These are phyloP conservation scores for Hymenotorrendiella dingleyae DNA, from an alignment of 2,329 filamentous ascomycete species.

Conservation along the genomic window DNA sequence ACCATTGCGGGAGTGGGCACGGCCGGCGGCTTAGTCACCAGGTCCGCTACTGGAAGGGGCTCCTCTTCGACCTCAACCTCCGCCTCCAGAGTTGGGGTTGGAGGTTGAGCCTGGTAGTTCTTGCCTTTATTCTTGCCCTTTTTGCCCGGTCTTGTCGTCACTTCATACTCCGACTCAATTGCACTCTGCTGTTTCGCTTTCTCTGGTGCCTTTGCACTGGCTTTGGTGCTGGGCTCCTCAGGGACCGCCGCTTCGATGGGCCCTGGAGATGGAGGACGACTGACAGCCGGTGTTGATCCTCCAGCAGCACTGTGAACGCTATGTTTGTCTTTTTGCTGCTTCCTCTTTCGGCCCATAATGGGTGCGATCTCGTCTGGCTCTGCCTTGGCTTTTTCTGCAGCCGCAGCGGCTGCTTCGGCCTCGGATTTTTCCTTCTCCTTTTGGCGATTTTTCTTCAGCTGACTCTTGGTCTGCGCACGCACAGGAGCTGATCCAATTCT, in stretches of 20 bases:
- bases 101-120: slow-evolving; percentile 13
- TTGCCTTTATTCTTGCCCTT: slow-evolving; percentile 22
- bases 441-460: slow-evolving; percentile 68
- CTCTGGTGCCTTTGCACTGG: slow-evolving; percentile 6
- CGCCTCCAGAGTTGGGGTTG: slow-evolving; percentile 14
- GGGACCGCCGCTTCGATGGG: slow-evolving; percentile 7
- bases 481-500: slow-evolving; percentile 65
- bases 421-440: slow-evolving; percentile 58
- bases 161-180: slow-evolving; percentile 13
- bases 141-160: slow-evolving; percentile 7
- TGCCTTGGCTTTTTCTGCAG: slow-evolving; percentile 32
- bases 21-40: slow-evolving; percentile 18
- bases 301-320: slow-evolving; percentile 27
- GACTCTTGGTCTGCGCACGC: slow-evolving; percentile 67
- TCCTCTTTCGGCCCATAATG: slow-evolving; percentile 76
- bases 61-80: slow-evolving; percentile 25
- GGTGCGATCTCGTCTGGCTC: slow-evolving; percentile 52
- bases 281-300: slow-evolving; percentile 24
- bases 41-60: slow-evolving; percentile 5
- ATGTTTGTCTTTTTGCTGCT: slow-evolving; percentile 68
- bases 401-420: slow-evolving; percentile 39
- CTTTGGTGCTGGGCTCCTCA: slow-evolving; percentile 8
- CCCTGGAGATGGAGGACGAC: slow-evolving; percentile 24
- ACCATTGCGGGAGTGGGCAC: slow-evolving; percentile 29
- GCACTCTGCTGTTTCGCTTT: slow-evolving; percentile 1